A percentile compares a stretch with the other conserved stretches of the same genome.
Evolutionary conservation across 106 monocot species (phyloP).

Genomic region (Platanthera zijinensis): DNA sequence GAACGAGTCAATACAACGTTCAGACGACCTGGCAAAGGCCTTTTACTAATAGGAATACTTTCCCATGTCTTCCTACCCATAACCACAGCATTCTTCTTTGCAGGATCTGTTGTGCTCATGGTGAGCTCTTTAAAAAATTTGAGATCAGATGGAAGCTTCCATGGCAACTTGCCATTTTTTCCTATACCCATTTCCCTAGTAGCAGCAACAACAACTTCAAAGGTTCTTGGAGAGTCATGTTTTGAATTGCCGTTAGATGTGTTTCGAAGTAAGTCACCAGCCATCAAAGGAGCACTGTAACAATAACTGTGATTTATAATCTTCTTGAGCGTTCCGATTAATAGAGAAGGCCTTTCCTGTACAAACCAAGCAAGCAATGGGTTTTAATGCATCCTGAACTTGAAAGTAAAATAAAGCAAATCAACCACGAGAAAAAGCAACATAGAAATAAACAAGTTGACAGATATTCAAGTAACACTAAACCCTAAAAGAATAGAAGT

Average conservation of each 20-base stretch:
- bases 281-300: constrained; percentile 18
- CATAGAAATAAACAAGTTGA: neutral
- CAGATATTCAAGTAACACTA: neutral
- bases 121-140: constrained; percentile 90
- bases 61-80: constrained; percentile 99
- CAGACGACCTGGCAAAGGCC: constrained; percentile 76
- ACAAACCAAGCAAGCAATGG: neutral
- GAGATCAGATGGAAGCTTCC: constrained; percentile 79
- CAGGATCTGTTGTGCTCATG: constrained; percentile 53
- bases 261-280: constrained; percentile 11
- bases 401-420: neutral
- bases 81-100: constrained; percentile 90
- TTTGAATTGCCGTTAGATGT: constrained; percentile 25
- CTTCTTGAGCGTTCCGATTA: constrained; percentile 3
- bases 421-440: neutral
- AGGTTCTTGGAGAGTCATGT: constrained; percentile 38
- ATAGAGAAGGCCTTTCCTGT: neutral
- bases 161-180: constrained; percentile 76
- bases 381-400: neutral
- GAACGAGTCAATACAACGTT: constrained; percentile 92
- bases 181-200: constrained; percentile 85
- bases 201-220: constrained; percentile 87
- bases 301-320: constrained; percentile 1
- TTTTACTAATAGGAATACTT: constrained; percentile 51
- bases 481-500: neutral